phyloP scores from a whole-genome alignment of 2,329 filamentous ascomycete genomes.

The Metarhizium rileyi region DNA sequence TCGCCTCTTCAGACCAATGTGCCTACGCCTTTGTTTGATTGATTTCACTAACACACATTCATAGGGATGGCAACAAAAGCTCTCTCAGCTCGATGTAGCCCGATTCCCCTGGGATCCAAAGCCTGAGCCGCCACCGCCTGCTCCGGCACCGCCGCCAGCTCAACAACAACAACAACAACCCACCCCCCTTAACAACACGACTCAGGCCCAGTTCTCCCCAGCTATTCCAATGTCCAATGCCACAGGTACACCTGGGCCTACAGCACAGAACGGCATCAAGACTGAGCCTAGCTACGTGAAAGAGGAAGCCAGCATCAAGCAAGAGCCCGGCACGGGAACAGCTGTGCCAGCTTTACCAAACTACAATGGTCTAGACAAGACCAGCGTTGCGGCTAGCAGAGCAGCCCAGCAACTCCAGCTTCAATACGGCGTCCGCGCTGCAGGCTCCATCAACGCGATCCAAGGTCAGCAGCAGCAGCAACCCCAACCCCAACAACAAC shows the following conservation, averaged over 20 bases:
- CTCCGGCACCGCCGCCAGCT: constrained; percentile 21
- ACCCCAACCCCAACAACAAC: constrained; percentile 17
- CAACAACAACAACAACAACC: constrained; percentile 13
- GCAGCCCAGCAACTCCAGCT: constrained; percentile 47
- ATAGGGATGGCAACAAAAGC: constrained; percentile 89
- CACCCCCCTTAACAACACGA: constrained; percentile 11
- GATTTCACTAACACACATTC: constrained; percentile 7
- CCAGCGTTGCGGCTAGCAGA: constrained; percentile 39
- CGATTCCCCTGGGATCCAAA: constrained; percentile 93
- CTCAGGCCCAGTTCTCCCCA: constrained; percentile 22
- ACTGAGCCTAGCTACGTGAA: constrained; percentile 36
- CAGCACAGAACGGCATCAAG: constrained; percentile 29
- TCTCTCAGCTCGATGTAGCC: constrained; percentile 76
- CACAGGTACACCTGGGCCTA: constrained; percentile 18
- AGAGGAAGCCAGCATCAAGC: constrained; percentile 35
- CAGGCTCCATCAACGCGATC: constrained; percentile 56
- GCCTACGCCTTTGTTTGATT: background rate
- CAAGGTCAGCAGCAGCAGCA: constrained; percentile 29
- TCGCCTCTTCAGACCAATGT: background rate
- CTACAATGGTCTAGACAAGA: constrained; percentile 24
- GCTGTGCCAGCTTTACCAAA: constrained; percentile 23
- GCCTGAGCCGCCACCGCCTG: constrained; percentile 44
- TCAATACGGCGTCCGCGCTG: constrained; percentile 54
- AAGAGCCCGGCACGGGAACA: constrained; percentile 30
- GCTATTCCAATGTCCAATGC: constrained; percentile 20